Conservation (phyloP, 2,329 filamentous ascomycete species). For the Cladobotryum protrusum region DNA sequence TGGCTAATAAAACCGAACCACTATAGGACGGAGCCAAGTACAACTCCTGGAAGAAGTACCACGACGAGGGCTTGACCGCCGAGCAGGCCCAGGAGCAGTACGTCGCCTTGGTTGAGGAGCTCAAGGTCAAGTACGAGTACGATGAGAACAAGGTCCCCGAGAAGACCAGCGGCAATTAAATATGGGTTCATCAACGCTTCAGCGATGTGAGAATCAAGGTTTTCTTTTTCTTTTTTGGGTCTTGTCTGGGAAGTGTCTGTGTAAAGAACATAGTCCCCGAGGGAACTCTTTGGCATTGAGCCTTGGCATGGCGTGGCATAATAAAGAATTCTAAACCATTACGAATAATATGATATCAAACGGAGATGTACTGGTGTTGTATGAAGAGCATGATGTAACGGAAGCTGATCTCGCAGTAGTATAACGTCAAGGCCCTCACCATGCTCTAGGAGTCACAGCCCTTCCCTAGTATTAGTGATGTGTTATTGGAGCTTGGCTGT, state of each 20-base stretch:
- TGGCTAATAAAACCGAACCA: not conserved
- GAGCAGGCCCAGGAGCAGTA: slow-evolving; percentile 72
- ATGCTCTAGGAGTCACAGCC: no score
- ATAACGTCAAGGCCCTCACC: no score
- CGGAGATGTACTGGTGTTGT: no score
- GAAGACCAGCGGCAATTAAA: slow-evolving; percentile 14
- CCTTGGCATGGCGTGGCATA: no score
- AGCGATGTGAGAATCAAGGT: not conserved
- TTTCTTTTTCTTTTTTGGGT: not conserved
- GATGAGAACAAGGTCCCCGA: slow-evolving; percentile 59
- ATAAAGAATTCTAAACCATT: no score
- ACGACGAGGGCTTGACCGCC: slow-evolving; percentile 55
- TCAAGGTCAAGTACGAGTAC: slow-evolving; percentile 66
- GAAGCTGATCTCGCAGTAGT: no score
- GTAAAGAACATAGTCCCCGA: not conserved
- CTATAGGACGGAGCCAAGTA: slow-evolving; percentile 74
- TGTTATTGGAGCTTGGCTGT: no score
- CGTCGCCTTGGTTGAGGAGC: slow-evolving; percentile 61
- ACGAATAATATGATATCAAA: no score
- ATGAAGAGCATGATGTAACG: no score
- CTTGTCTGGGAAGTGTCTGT: not conserved
- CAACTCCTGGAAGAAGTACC: slow-evolving; percentile 66
- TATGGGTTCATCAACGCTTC: not conserved
- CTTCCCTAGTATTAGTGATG: no score
- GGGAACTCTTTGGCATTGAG: no score